Conservation (phyloP, 2,329 filamentous ascomycete genomes). For the Intubia oerlemansii region DNA sequence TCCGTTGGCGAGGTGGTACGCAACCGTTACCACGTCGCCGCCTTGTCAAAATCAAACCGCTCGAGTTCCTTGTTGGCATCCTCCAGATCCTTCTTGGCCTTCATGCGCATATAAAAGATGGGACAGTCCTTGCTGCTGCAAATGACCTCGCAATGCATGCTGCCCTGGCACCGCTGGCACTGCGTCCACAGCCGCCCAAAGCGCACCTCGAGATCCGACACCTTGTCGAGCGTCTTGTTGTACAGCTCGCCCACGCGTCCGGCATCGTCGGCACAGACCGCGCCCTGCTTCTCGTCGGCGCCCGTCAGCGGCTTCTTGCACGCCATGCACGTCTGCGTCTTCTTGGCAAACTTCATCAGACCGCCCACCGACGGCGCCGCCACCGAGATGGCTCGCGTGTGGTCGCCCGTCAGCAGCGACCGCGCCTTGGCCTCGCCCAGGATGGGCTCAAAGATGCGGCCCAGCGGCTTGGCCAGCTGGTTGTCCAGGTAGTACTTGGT, state of each 20-base stretch:
- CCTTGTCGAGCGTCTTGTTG: slow-evolving; percentile 70
- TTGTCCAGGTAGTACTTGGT: slow-evolving; percentile 98
- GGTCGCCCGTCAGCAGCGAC: slow-evolving; percentile 71
- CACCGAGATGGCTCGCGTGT: slow-evolving; percentile 85
- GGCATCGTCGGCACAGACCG: slow-evolving; percentile 72
- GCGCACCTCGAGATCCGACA: slow-evolving; percentile 78
- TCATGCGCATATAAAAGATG: slow-evolving; percentile 99
- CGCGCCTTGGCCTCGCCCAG: slow-evolving; percentile 68
- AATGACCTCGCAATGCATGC: slow-evolving; percentile 95
- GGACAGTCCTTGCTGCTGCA: slow-evolving; percentile 92
- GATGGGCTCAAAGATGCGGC: slow-evolving; percentile 94
- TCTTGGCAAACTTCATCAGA: slow-evolving; percentile 96
- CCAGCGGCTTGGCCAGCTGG: slow-evolving; percentile 83
- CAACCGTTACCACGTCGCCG: slow-evolving; percentile 42
- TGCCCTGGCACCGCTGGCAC: slow-evolving; percentile 92
- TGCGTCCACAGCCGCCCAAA: slow-evolving; percentile 94
- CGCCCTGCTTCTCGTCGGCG: slow-evolving; percentile 50
- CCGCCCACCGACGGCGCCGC: slow-evolving; percentile 81
- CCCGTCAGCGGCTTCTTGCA: slow-evolving; percentile 88
- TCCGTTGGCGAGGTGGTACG: too few species aligned
- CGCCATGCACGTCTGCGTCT: slow-evolving; percentile 94
- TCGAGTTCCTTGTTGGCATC: slow-evolving; percentile 79
- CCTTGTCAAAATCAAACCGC: slow-evolving; percentile 72
- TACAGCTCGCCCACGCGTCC: slow-evolving; percentile 82
- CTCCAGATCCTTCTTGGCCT: slow-evolving; percentile 96